These are phyloP conservation scores for Mortierella sp. DNA, from an alignment of 371 early-diverging fungal species.

Conservation along the genomic window DNA sequence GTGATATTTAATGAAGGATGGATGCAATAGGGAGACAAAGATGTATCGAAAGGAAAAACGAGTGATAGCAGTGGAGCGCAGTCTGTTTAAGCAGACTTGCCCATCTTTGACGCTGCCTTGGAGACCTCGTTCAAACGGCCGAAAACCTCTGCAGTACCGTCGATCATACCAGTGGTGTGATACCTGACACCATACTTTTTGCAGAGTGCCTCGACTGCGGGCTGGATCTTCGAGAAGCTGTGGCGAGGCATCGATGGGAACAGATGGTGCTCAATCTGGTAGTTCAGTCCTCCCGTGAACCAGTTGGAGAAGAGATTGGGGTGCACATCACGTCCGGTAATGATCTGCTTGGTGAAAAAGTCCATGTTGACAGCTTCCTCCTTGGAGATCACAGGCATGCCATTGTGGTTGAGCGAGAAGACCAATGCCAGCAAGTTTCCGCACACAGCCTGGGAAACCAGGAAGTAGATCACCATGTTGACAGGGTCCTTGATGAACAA, in stretches of 20 bases:
- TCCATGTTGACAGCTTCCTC: constrained; percentile 77
- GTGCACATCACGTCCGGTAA: constrained; percentile 85
- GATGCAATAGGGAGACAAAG: too few relatives aligned
- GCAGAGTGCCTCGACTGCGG: constrained; percentile 75
- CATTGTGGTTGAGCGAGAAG: constrained; percentile 90
- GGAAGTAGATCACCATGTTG: constrained; percentile 71
- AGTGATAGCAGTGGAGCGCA: not conserved
- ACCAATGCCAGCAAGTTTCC: constrained; percentile 85
- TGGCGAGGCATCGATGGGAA: constrained; percentile 89
- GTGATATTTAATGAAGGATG: too few relatives aligned
- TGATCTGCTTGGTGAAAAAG: constrained; percentile 81
- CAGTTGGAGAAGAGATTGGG: constrained; percentile 74
- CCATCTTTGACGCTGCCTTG: constrained; percentile 65
- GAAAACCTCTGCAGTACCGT: constrained; percentile 82
- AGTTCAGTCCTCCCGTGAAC: constrained; percentile 89
- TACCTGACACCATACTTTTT: constrained; percentile 77
- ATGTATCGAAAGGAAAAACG: not conserved
- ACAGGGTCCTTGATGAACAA: constrained; percentile 64
- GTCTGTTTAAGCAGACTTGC: constrained; percentile 27
- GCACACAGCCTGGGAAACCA: constrained; percentile 75
- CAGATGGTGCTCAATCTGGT: constrained; percentile 84
- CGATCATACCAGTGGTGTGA: constrained; percentile 74
- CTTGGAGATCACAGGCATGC: constrained; percentile 85
- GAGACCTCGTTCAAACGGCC: constrained; percentile 69
- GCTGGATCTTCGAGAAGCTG: constrained; percentile 71